phyloP scores from a whole-genome alignment of 2,329 filamentous ascomycete species.

The Aquanectria penicillioides region DNA sequence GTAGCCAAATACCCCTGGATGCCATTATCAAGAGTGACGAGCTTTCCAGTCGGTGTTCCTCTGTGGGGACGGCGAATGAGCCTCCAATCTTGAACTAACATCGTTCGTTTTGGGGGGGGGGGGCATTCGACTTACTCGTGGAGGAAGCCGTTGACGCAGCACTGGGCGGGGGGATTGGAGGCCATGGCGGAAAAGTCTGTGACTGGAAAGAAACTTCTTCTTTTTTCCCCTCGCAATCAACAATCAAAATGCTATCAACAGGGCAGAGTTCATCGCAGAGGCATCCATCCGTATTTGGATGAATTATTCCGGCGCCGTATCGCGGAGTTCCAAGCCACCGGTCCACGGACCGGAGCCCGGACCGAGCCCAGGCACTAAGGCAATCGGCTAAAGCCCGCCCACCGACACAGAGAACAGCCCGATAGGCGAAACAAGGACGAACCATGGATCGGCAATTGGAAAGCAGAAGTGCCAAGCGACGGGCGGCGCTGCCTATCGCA shows the following conservation, averaged over 20 bases:
- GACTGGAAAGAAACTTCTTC: too few relatives aligned
- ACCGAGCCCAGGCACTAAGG: too few relatives aligned
- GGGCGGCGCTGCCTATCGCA: constrained; percentile 17
- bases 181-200: constrained; percentile 1
- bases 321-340: too few relatives aligned
- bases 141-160: constrained; percentile 13
- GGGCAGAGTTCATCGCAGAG: too few relatives aligned
- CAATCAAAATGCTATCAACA: too few relatives aligned
- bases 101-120: neutral
- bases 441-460: neutral
- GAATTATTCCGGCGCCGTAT: neutral
- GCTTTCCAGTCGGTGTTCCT: constrained; percentile 52
- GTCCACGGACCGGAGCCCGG: too few relatives aligned
- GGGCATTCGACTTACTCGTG: constrained; percentile 11
- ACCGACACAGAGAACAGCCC: neutral
- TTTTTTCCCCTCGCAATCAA: too few relatives aligned
- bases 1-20: constrained; percentile 59
- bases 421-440: neutral
- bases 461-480: too few relatives aligned
- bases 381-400: neutral
- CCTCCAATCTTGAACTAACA: too few relatives aligned
- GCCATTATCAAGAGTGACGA: constrained; percentile 52
- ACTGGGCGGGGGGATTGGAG: constrained; percentile 11
- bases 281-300: neutral
- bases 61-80: constrained; percentile 38